These are phyloP conservation scores for Microsporum ferrugineum DNA, from an alignment of 2,329 filamentous ascomycete species.

Conservation along the genomic window DNA sequence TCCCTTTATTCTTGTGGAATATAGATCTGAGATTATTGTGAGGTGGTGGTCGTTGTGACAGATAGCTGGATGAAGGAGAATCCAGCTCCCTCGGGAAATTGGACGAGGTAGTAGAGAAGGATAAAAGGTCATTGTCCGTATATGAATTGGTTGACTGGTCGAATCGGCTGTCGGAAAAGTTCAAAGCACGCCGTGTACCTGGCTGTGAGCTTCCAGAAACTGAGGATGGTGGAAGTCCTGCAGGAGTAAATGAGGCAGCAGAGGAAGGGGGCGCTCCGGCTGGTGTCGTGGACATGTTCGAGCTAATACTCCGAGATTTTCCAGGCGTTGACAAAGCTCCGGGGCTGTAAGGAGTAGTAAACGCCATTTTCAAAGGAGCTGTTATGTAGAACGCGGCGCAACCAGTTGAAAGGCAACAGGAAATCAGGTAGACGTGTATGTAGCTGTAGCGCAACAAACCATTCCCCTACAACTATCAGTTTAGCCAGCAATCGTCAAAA, in stretches of 20 bases:
- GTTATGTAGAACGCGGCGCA: not conserved
- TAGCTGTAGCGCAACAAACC: not conserved
- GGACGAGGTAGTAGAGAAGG: slow-evolving; percentile 27
- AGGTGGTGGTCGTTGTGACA: slow-evolving; percentile 5
- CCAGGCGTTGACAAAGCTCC: slow-evolving; percentile 31
- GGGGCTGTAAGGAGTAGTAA: slow-evolving; percentile 26
- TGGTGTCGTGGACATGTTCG: slow-evolving; percentile 45
- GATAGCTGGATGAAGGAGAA: slow-evolving; percentile 14
- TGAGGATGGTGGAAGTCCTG: slow-evolving; percentile 38
- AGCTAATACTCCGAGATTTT: slow-evolving; percentile 27
- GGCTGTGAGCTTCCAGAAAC: slow-evolving; percentile 42
- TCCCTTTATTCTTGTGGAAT: not conserved
- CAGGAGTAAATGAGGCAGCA: slow-evolving; percentile 45
- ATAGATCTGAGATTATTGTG: not conserved
- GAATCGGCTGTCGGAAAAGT: slow-evolving; percentile 31
- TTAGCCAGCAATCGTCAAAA: not conserved
- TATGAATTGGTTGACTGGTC: slow-evolving; percentile 28
- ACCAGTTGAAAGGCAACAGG: not conserved
- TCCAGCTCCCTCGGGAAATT: slow-evolving; percentile 18
- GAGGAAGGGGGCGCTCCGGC: slow-evolving; percentile 43
- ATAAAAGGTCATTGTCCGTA: slow-evolving; percentile 28
- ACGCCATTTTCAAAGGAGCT: slow-evolving; percentile 20
- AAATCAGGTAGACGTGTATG: not conserved
- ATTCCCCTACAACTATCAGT: not conserved
- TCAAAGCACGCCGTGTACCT: slow-evolving; percentile 18